Evolutionary conservation across 768 basidiomycete species (phyloP).

Genomic region (Tricholoma hemisulphureum): DNA sequence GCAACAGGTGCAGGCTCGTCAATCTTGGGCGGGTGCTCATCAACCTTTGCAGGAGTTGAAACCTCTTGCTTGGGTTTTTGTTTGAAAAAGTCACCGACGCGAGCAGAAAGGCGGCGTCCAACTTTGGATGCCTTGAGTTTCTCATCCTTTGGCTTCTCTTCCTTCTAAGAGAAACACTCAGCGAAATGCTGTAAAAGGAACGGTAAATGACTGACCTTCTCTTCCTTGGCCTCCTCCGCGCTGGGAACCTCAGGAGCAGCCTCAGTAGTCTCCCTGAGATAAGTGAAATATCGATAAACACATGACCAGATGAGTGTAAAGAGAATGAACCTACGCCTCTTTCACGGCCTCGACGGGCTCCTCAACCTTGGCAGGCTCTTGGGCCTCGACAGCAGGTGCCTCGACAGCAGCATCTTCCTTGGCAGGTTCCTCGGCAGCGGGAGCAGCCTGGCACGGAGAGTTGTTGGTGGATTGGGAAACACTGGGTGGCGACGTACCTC

Average conservation of each 20-base stretch:
- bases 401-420: conserved; percentile 33
- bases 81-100: conserved; percentile 84
- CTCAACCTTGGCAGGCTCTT: conserved; percentile 28
- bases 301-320: background rate
- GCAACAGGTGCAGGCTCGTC: conserved; percentile 80
- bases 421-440: conserved; percentile 42
- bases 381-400: conserved; percentile 32
- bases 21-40: conserved; percentile 86
- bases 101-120: conserved; percentile 79
- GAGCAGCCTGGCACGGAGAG: conserved; percentile 29
- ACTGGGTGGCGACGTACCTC: conserved; percentile 40
- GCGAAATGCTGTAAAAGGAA: background rate
- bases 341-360: conserved; percentile 48
- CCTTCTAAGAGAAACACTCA: conserved; percentile 22
- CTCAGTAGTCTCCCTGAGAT: conserved; percentile 41
- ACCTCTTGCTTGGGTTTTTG: conserved; percentile 64
- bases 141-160: conserved; percentile 52
- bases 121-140: conserved; percentile 62
- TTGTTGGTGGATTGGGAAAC: background rate
- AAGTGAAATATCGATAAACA: background rate
- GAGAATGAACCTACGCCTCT: conserved; percentile 55
- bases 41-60: conserved; percentile 73
- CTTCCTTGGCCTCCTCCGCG: conserved; percentile 55
- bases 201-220: conserved; percentile 45
- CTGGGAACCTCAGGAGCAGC: conserved; percentile 35